Percentiles rank a stretch among this genome's conserved stretches.
phyloP scores from a whole-genome alignment of 2,329 filamentous ascomycete species.

The Parastagonospora nodorum region DNA sequence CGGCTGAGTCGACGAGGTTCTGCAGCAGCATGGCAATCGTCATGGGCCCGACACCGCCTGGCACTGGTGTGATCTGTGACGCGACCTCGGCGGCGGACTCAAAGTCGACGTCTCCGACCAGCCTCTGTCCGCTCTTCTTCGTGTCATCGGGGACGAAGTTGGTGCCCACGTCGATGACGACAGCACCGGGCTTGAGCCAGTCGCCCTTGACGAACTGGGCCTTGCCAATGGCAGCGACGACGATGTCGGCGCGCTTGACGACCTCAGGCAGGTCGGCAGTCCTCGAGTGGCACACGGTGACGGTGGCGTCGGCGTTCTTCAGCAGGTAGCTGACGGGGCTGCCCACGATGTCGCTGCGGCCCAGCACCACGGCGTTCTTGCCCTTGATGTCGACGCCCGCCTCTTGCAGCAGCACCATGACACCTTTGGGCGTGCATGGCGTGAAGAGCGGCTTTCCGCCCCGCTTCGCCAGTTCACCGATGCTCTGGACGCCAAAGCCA shows the following conservation, averaged over 20 bases:
- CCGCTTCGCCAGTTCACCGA: slow-evolving; percentile 95
- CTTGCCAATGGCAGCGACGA: slow-evolving; percentile 90
- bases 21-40: slow-evolving; percentile 97
- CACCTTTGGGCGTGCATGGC: slow-evolving; percentile 95
- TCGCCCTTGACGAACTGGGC: slow-evolving; percentile 89
- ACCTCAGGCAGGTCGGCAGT: slow-evolving; percentile 74
- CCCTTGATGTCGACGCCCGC: slow-evolving; percentile 81
- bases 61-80: slow-evolving; percentile 92
- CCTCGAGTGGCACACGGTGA: slow-evolving; percentile 93
- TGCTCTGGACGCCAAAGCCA: slow-evolving; percentile 91
- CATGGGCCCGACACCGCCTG: slow-evolving; percentile 97
- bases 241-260: slow-evolving; percentile 82
- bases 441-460: slow-evolving; percentile 88
- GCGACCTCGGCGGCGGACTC: slow-evolving; percentile 83
- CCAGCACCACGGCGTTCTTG: slow-evolving; percentile 93
- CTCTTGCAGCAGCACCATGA: slow-evolving; percentile 89
- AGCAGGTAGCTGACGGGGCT: slow-evolving; percentile 95
- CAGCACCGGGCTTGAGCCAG: slow-evolving; percentile 92
- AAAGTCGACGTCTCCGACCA: slow-evolving; percentile 95
- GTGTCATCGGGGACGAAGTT: slow-evolving; percentile 90
- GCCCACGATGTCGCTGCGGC: slow-evolving; percentile 95
- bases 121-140: slow-evolving; percentile 88
- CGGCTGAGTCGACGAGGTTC: slow-evolving; percentile 89
- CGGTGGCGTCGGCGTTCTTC: slow-evolving; percentile 94
- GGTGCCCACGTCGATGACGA: slow-evolving; percentile 96